Base-by-base conservation (phyloP, 192 early-diverging fungal species). In the Coemansia sp. region DNA sequence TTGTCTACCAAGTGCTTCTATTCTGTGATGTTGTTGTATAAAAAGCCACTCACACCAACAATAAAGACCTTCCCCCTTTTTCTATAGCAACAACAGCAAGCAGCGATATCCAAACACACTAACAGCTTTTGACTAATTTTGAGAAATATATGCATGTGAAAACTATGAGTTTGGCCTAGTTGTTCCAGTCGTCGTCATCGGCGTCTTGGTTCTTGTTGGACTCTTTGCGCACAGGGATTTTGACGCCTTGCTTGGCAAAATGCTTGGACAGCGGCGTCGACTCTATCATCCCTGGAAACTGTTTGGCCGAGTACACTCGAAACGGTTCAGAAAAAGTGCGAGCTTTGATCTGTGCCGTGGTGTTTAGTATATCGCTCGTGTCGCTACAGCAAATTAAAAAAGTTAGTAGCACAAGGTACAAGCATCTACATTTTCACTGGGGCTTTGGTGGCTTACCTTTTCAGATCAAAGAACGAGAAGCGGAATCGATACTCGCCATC, bases 261-360 rank as follows among this genome's bases (percentile, higher is more conserved):
- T 85, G 85, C 66, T 87, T 91, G 7, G 90, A 91, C 0, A 92
- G 73, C 31, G 74, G 66, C 0, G 89, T 92, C 0, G 89, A 92
- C 66, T 89, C 90, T 12, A 87, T 90, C 88, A 92, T 90, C 0
- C 90, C 90, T 0, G 90, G 90, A 63, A 92, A 92, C 71, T 86
- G 83, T 56, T 92, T 92, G 34, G 89, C 90, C 33, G 88, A 90
- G 57, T 86, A 90, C 39, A 90, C 88, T 6, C 66, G 73, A 69
- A 92, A 92, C 14, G 85, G 81, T 20, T 88, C 84, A 18, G 88
- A 86, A 60, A 87, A 89, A 3, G 85, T 76, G 13, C 74, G 70
- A 1, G 85, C 84, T 25, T 89, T 81, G 34, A 90, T 82, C 1
- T 59, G 63, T 0, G 84, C 73, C 43, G 81, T 77, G 1, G 78